Conservation (phyloP, 2,329 filamentous ascomycete species). For the Samsoniella hepiali region DNA sequence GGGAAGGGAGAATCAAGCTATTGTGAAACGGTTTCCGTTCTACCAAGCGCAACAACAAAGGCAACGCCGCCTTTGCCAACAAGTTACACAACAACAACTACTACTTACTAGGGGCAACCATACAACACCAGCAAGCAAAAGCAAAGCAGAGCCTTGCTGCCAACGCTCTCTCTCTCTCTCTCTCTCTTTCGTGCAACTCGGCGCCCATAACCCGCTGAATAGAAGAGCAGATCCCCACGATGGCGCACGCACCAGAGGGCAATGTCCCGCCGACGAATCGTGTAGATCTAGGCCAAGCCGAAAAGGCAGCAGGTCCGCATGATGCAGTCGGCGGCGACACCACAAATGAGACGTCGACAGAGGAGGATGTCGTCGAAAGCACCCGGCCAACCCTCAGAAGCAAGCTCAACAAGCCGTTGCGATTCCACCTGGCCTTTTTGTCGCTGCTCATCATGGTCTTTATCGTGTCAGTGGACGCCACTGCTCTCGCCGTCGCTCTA, state of each 20-base stretch:
- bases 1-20: neutral
- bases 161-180: too few relatives aligned
- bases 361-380: neutral
- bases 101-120: too few relatives aligned
- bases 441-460: slow-evolving; percentile 7
- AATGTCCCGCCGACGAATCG: neutral
- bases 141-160: too few relatives aligned
- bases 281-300: neutral
- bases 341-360: neutral
- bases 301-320: neutral
- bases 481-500: neutral
- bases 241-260: neutral
- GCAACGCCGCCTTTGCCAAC: neutral
- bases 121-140: too few relatives aligned
- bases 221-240: neutral
- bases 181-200: too few relatives aligned
- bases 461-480: slow-evolving; percentile 6
- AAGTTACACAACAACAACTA: too few relatives aligned
- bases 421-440: slow-evolving; percentile 5
- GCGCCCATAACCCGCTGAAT: too few relatives aligned
- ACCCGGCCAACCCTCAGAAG: neutral
- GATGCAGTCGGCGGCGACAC: neutral
- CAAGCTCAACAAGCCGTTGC: slow-evolving; percentile 1
- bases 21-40: neutral
- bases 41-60: neutral